Evolutionary conservation across 768 basidiomycete genomes (phyloP), one percentile per base, ranked within the genome.

Genomic region (Tricholoma bakamatsutake): DNA sequence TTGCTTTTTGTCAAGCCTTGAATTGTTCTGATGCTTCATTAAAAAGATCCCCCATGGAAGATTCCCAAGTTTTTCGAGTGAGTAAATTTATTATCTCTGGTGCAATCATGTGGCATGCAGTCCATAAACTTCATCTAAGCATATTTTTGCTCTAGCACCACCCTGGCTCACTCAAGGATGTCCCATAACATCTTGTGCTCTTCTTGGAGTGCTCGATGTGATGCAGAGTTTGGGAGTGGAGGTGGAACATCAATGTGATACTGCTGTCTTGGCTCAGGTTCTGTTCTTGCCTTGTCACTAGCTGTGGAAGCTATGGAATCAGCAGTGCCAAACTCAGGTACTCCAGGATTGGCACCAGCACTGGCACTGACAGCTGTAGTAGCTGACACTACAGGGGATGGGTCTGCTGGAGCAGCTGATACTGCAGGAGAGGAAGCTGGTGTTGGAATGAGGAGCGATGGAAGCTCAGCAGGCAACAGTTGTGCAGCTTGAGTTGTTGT

Each of bases 401-500:
- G 43, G 40, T 17, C 40, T 21, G 40, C 18, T 42, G 40, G 40
- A 42, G 40, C 40, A 42, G 40, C 31, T n/a, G 49, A 33, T 50
- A 31, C 28, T 33, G 49, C 49, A 18, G 49, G 31, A 18, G 49
- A 50, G 31, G 31, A 13, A 24, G 21, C 21, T 51, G 50, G 50
- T 49, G 48, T 17, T 12, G 18, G 13, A 18, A 50, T 24, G 24
- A 45, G 47, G 33, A 33, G 43, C 30, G 30, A 45, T 47, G 53
- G 57, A 58, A 66, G 53, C 6, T 15, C 21, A 12, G 62, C 54
- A 5, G 63, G 59, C 6, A 71, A 28, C 4, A 64, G 67, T 34
- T 66, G 65, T 12, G 66, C 57, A 4, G 65, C 51, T 55, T 67
- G 57, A 5, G 60, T 45, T 45, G 59, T 24, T 24, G 21, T 24